A percentile compares a stretch with the other conserved stretches of the same genome.
phyloP scores from a whole-genome alignment of 352 stramenopile species.

The Pythium dissotocum region DNA sequence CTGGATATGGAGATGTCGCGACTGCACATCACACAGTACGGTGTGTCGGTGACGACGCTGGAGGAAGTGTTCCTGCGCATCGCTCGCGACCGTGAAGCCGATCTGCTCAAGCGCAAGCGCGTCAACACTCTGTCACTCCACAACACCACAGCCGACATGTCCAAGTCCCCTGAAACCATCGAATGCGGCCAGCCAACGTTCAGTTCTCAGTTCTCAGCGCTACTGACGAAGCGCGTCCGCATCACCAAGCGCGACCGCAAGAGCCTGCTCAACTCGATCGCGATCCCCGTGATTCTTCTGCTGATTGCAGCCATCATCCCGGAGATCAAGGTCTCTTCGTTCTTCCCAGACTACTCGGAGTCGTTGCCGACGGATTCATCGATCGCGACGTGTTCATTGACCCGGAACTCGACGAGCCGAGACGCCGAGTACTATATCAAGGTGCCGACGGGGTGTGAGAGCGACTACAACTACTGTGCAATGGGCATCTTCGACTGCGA shows the following conservation, averaged over 20 bases:
- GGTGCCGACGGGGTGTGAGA: too few species aligned
- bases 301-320: conserved; percentile 33
- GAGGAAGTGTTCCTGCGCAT: conserved; percentile 97
- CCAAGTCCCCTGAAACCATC: too few species aligned
- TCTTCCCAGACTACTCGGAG: conserved; percentile 33
- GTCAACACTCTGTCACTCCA: too few species aligned
- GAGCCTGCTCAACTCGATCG: conserved; percentile 58
- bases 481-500: conserved; percentile 52
- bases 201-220: conserved; percentile 43
- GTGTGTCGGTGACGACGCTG: conserved; percentile 97
- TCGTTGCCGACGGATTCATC: too few species aligned
- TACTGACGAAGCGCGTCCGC: conserved; percentile 59
- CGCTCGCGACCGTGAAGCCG: conserved; percentile 48
- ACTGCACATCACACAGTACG: conserved; percentile 89
- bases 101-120: conserved; percentile 17
- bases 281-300: conserved; percentile 7
- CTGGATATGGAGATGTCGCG: conserved; percentile 55
- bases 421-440: conserved; percentile 10
- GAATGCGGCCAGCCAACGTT: conserved; percentile 28
- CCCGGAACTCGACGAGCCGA: neutral
- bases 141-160: too few species aligned
- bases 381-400: too few species aligned
- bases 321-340: conserved; percentile 59
- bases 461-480: conserved; percentile 40
- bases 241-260: conserved; percentile 69